These are phyloP conservation scores for Metschnikowia borealis DNA, from an alignment of 805 yeast genomes.

Conservation along the genomic window DNA sequence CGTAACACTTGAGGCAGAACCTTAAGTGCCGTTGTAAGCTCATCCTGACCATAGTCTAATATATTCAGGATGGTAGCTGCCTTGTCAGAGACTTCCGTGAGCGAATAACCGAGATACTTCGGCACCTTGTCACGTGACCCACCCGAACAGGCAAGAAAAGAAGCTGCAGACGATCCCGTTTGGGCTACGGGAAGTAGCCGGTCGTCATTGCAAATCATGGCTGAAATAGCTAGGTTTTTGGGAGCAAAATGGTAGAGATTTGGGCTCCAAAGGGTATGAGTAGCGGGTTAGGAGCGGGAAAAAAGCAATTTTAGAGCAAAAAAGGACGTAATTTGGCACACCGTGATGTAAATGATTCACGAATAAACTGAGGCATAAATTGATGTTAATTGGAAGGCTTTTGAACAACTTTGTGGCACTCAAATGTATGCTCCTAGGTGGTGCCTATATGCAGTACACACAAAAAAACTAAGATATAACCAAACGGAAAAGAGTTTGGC, in stretches of 20 bases:
- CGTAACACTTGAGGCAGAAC: slow-evolving; percentile 1
- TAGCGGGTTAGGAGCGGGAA: too few species aligned
- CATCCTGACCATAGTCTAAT: not conserved
- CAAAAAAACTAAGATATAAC: too few species aligned
- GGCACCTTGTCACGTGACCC: not conserved
- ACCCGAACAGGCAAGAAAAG: not conserved
- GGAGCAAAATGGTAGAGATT: too few species aligned
- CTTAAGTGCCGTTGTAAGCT: not conserved
- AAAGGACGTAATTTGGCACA: too few species aligned
- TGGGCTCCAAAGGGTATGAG: not conserved
- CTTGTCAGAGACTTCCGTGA: not conserved
- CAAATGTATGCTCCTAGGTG: too few species aligned
- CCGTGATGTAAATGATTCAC: too few species aligned
- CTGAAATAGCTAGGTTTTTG: not conserved
- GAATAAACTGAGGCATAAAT: too few species aligned
- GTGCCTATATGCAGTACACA: too few species aligned
- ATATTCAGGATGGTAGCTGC: not conserved
- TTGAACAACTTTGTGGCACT: too few species aligned
- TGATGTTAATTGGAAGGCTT: too few species aligned
- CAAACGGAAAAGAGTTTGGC: too few species aligned
- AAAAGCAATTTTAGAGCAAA: too few species aligned
- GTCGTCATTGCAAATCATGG: slow-evolving; percentile 3
- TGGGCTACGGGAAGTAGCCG: not conserved
- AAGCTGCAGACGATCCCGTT: not conserved
- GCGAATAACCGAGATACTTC: not conserved